Evolutionary conservation across 305 asterid species (phyloP), one percentile per base, ranked within the genome.

Genomic region (Solanum chacoense): DNA sequence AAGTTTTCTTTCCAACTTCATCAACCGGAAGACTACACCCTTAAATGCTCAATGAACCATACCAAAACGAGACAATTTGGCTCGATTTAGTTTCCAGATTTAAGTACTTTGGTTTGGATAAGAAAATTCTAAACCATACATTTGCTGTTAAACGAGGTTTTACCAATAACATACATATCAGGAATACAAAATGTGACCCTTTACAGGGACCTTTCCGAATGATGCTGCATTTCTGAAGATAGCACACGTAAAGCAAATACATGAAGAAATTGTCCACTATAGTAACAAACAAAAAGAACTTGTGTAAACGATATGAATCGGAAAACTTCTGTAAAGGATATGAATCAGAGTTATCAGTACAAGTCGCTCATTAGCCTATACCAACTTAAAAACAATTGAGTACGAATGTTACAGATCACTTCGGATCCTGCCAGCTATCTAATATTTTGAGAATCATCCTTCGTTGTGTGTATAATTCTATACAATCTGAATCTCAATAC

Each of bases 391-490:
- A 75, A 35, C 86, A 75, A 42, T 86, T 50, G 89, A 63, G 38
- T 35, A 36, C 74, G 42, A 69, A 31, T 71, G 45, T 72, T 86
- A 86, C 81, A 42, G 88, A 75, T 87, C 89, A 74, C 45, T n/a
- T 75, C 35, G 11, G 89, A 87, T 55, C 85, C 74, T 87, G 63
- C 63, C 85, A 87, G 40, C 88, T 86, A 86, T 71, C 88, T 76
- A 87, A 73, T 32, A 55, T 79, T 87, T 80, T 87, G 76, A 87
- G 55, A 79, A 87, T 87, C 89, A 34, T 87, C 89, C 73, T 87
- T 77, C 86, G 35, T 37, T 76, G 63, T 87, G 73, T 75, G 65
- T 76, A 28, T 76, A 86, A 87, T 76, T 87, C 78, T 87, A 69
- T 87, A 87, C 89, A 87, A 50, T 32, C 55, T 87, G 77, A 87